Percentiles rank a stretch among this genome's conserved stretches.
Conservation (phyloP, 208 protist genomes). For the Zelonia costaricensis region DNA sequence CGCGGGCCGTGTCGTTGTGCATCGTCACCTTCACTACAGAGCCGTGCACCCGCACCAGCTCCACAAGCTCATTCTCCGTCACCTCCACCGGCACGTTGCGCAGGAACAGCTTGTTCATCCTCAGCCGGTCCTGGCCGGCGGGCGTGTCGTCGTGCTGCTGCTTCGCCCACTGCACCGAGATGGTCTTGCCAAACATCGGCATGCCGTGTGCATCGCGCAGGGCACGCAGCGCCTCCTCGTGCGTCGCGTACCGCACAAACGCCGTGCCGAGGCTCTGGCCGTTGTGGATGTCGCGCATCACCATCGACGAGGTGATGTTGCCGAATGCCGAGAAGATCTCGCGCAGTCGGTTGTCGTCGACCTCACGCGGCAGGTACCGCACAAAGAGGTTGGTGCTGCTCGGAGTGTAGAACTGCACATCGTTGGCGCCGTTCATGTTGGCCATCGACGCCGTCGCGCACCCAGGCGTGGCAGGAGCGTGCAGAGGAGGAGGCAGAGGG, state of each 20-base stretch:
- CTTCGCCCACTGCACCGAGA: constrained; percentile 37
- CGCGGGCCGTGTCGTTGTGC: constrained; percentile 28
- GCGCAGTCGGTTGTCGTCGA: constrained; percentile 37
- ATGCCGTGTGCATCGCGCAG: constrained; percentile 12
- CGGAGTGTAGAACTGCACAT: background rate
- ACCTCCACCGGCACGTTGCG: constrained; percentile 47
- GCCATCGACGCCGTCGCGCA: no score
- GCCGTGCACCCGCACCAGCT: constrained; percentile 23
- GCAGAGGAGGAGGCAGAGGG: no score
- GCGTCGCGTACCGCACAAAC: constrained; percentile 40
- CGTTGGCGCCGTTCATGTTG: no score
- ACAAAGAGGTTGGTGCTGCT: constrained; percentile 48
- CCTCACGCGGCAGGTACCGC: constrained; percentile 28
- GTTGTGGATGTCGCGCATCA: constrained; percentile 55
- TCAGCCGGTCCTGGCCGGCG: constrained; percentile 24
- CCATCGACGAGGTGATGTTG: constrained; percentile 36
- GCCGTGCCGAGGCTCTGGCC: constrained; percentile 38
- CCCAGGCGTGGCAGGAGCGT: no score
- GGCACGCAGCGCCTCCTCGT: constrained; percentile 23
- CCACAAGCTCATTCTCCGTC: constrained; percentile 19
- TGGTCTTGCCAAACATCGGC: constrained; percentile 11
- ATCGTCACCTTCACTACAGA: constrained; percentile 26
- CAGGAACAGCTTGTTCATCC: constrained; percentile 55
- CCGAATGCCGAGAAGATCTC: constrained; percentile 38
- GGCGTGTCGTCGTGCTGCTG: constrained; percentile 41